phyloP scores from a whole-genome alignment of 169 alveolate genomes.

The Miamiensis avidus region DNA sequence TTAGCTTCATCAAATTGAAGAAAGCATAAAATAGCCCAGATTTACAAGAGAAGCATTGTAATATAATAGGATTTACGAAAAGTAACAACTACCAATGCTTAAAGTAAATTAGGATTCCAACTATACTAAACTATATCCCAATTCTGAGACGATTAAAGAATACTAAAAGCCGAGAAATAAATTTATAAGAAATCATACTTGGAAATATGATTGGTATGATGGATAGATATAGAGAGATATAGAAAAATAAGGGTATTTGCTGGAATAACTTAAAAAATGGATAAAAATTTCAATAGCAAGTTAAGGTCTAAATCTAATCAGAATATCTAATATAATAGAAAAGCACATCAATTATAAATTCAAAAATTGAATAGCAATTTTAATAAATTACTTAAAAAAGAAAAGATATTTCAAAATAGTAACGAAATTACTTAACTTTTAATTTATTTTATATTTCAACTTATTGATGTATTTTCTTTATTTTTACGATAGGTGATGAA shows the following conservation, averaged over 20 bases:
- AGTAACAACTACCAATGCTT: neutral
- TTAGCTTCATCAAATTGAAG: neutral
- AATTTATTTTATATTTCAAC: too few species aligned
- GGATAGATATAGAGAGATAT: too few species aligned
- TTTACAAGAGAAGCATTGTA: too few species aligned
- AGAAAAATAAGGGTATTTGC: too few species aligned
- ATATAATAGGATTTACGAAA: too few species aligned
- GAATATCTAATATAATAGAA: too few species aligned
- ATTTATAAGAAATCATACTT: neutral
- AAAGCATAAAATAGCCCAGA: neutral
- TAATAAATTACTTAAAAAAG: neutral
- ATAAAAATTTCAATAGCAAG: too few species aligned
- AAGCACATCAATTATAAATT: too few species aligned
- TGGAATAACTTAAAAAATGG: neutral
- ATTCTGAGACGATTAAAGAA: neutral
- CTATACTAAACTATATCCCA: neutral
- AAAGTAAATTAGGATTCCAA: too few species aligned
- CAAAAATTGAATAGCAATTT: too few species aligned
- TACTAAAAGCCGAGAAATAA: neutral
- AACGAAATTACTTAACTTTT: neutral
- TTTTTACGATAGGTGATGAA: neutral
- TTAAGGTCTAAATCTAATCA: neutral
- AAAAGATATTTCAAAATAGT: neutral
- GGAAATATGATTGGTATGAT: neutral
- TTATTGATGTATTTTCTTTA: neutral